Base-by-base conservation (phyloP, 257 asterid genomes). In the Solanum chmielewskii region DNA sequence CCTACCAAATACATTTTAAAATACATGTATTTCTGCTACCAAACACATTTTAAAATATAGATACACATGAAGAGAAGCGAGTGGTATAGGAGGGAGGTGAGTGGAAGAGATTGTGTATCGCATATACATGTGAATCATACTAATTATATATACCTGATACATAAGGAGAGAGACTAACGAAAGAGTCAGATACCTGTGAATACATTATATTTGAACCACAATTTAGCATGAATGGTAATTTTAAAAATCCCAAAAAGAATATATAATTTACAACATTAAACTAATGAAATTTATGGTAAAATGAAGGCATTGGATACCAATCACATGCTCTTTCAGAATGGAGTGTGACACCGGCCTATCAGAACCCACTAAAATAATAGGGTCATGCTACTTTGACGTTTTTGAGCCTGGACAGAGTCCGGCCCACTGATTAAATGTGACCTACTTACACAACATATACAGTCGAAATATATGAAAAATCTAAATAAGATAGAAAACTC, bases 41-140 rank as follows among this genome's bases (percentile, higher is more conserved):
- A 41, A 9, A 41, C 10, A 41, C 44, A 41, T 37, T 41, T 2
- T 41, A 41, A 41, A 41, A 8, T 9, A 9, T 9, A 41, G 11
- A 41, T 41, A 59, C 5, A 0, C 23, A 59, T 3, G 66, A 11
- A 59, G 25, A 59, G 12, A 59, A 5, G 12, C 66, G 0, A 56
- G 12, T 18, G 64, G 0, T 44, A 47, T 2, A 5, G 4, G 15
- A 44, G 56, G 39, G 39, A 37, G 39, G 39, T 37, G 39, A 37
- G 39, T 6, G 2, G 1, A 37, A 52, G 62, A 16, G 64, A 0
- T 0, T 59, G 25, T 8, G 0, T 59, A 59, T 59, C 5, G 2
- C 25, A 59, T 20, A 20, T 7, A 59, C 25, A 20, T 59, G 25
- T 59, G 66, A 59, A 59, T 59, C 25, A 8, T 0, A 59, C 2